Base-by-base conservation (phyloP, 129 eudicot species). In the Scalesia atractyloides region DNA sequence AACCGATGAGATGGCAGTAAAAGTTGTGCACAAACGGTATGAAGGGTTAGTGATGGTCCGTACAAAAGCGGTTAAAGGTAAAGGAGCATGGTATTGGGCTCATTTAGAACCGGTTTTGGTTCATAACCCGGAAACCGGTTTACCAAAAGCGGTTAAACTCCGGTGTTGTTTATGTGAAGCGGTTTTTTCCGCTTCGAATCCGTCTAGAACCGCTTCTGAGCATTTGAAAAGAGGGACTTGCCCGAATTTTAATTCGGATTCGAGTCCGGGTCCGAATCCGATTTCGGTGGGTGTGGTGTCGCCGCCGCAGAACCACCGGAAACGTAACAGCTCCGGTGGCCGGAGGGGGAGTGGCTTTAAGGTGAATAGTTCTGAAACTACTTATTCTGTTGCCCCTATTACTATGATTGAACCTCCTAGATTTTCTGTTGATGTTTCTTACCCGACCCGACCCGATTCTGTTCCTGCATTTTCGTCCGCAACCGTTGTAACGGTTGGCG, bases 71-170 rank as follows among this genome's bases (percentile, higher is more conserved):
- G 74, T 95, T 13, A 88, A 82, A 57, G 99, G 99, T 8, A 95
- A 95, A 88, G 99, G 99, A 52, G 96, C 99, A 17, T 95, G 99
- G 99, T 95, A 95, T 73, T 95, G 99, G 99, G 82, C 91, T 13
- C 99, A 95, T 73, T 77, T 95, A 10, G 99, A 95, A 76, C 99
- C 99, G 8, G 62, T 88, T 47, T 75, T 90, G n/a, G 89, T 88
- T 50, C 83, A 60, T 20, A 84, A 88, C 47, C 71, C 84, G 15
- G 99, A 90, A 14, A 81, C 87, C 20, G 96, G 89, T 20, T 19
- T 81, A 9, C 89, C 97, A 16, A 95, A 90, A 73, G 96, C 97
- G 5, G 99, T 95, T 15, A 95, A 95, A 82, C 89, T 95, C 61
- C 78, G 91, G 67, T 95, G 99, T 54, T 81, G 81, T 33, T 58